Percentiles rank a stretch among this genome's conserved stretches.
Conservation (phyloP, 306 rosid genomes). For the Cucurbita moschata region DNA sequence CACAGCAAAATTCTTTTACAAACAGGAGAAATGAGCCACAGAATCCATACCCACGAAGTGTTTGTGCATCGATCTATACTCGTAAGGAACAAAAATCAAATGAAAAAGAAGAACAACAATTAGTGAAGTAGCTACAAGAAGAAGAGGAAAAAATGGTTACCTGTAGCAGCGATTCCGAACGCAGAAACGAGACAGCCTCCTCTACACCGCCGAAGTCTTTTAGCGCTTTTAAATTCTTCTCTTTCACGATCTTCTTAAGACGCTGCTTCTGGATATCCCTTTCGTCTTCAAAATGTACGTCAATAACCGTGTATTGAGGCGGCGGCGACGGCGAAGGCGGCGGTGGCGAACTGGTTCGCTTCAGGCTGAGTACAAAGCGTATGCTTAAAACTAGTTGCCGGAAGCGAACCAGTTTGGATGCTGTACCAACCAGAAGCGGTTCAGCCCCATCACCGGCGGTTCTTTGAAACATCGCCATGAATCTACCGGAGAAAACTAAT, state of each 20-base stretch:
- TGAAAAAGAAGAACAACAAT: background rate
- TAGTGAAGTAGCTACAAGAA: background rate
- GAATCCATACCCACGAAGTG: background rate
- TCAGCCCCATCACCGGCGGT: background rate
- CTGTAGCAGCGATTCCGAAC: slow-evolving; percentile 1
- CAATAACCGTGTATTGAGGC: background rate
- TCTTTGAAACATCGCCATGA: background rate
- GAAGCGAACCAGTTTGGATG: background rate
- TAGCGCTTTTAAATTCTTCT: slow-evolving; percentile 17
- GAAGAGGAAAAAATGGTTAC: background rate
- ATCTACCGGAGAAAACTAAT: no score
- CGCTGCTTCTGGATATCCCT: background rate
- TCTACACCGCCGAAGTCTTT: slow-evolving; percentile 17
- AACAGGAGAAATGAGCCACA: background rate
- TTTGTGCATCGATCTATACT: background rate
- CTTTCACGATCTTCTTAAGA: slow-evolving; percentile 23
- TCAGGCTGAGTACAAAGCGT: background rate
- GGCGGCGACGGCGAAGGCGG: background rate
- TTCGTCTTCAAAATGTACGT: background rate
- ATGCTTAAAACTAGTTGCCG: background rate
- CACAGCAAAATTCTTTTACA: slow-evolving; percentile 11
- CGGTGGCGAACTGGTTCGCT: background rate
- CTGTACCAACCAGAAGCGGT: background rate
- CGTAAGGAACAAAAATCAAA: background rate
- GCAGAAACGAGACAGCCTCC: slow-evolving; percentile 10